A percentile compares a stretch with the other conserved stretches of the same genome.
Conservation (phyloP, 495 filamentous ascomycete species). For the Xanthoparmelia taractica region DNA sequence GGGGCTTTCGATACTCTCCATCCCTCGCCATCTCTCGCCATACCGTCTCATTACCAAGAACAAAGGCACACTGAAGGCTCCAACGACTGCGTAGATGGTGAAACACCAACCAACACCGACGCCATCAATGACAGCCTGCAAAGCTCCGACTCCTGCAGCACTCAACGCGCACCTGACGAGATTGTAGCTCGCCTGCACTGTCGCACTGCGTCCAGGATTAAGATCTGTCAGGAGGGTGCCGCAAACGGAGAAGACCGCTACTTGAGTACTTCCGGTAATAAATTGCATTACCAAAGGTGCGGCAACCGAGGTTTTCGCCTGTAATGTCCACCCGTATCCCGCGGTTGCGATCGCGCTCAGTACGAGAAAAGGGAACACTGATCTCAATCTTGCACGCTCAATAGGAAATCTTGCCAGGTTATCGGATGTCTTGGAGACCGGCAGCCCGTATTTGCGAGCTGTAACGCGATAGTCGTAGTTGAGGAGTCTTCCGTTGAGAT, state of each 20-base stretch:
- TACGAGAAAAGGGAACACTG: constrained; percentile 17
- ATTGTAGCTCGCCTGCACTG: constrained; percentile 64
- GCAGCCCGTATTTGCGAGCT: background rate
- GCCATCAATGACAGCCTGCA: constrained; percentile 50
- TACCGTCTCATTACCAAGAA: no score
- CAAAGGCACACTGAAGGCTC: background rate
- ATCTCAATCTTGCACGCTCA: constrained; percentile 23
- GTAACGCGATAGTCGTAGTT: constrained; percentile 7
- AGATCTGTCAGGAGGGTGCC: constrained; percentile 54
- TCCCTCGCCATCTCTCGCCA: no score
- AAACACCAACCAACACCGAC: background rate
- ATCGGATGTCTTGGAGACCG: background rate
- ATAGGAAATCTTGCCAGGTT: constrained; percentile 37
- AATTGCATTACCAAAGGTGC: background rate
- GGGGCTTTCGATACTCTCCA: no score
- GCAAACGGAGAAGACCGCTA: background rate
- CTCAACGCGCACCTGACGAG: constrained; percentile 32
- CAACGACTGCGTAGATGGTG: background rate
- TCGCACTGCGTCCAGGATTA: constrained; percentile 50
- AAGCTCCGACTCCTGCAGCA: constrained; percentile 34
- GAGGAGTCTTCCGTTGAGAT: background rate
- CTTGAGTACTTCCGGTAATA: background rate
- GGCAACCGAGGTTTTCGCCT: background rate
- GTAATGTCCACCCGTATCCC: background rate
- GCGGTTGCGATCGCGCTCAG: constrained; percentile 9